Conservation (phyloP, 129 eudicot genomes). For the Escallonia herrerae region DNA sequence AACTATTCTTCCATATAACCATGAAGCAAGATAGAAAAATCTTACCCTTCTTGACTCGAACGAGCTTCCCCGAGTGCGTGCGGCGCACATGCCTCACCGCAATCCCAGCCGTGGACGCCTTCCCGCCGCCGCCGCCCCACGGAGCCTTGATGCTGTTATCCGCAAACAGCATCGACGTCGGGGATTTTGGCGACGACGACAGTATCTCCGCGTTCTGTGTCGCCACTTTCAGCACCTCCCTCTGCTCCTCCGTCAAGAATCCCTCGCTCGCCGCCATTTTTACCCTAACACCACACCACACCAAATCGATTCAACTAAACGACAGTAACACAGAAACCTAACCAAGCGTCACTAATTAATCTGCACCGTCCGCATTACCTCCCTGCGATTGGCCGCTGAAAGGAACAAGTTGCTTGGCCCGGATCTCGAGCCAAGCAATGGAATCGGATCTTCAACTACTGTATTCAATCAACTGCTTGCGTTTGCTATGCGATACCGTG, state of each 20-base stretch:
- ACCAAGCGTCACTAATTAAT: too few species aligned
- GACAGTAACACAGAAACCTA: too few species aligned
- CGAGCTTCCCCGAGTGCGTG: constrained; percentile 24
- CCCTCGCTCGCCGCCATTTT: constrained; percentile 28
- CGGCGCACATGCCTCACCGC: constrained; percentile 29
- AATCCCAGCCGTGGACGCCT: constrained; percentile 14
- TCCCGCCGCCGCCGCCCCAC: constrained; percentile 7
- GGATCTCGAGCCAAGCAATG: constrained; percentile 38
- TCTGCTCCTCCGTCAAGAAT: constrained; percentile 28
- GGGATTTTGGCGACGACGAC: constrained; percentile 8
- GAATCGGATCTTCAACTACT: not conserved
- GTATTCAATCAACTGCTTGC: not conserved
- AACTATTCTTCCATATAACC: not conserved
- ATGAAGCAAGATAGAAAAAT: not conserved
- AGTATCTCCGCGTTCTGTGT: constrained; percentile 12
- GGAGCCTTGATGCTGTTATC: constrained; percentile 17
- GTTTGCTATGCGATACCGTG: too few species aligned
- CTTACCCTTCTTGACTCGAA: constrained; percentile 34
- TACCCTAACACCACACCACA: not conserved
- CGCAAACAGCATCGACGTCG: not conserved
- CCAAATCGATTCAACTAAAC: not conserved
- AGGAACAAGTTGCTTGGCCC: constrained; percentile 30
- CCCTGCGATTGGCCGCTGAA: not conserved
- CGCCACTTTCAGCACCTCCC: constrained; percentile 23
- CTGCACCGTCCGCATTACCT: not conserved